Conservation (phyloP, 164 flowering plant species). For the Liquidambar formosana region DNA sequence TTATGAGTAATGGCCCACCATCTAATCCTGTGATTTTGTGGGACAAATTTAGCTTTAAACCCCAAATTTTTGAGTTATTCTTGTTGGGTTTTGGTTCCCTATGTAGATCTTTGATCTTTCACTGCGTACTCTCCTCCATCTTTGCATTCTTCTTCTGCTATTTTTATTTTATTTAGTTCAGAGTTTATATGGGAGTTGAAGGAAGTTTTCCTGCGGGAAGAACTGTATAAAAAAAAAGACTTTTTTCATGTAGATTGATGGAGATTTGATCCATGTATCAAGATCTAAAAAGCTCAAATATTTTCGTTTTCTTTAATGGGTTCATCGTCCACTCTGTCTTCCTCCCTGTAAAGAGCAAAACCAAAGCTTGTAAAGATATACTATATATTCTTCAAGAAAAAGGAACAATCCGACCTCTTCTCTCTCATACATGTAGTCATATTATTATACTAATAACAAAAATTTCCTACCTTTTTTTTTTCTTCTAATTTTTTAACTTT, state of each 20-base stretch:
- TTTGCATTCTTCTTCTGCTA: no score
- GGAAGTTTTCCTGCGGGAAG: neutral
- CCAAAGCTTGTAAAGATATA: conserved; percentile 11
- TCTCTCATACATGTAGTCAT: conserved; percentile 4
- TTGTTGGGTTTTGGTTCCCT: no score
- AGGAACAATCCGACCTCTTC: conserved; percentile 25
- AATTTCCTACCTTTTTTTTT: neutral
- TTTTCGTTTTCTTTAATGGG: neutral
- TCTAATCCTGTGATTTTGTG: no score
- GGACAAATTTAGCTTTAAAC: no score
- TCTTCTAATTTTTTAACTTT: neutral
- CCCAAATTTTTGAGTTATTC: no score
- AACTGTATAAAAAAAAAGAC: conserved; percentile 3
- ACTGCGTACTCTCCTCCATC: no score
- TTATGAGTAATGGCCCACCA: no score
- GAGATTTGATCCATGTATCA: conserved; percentile 8
- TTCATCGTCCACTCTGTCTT: conserved; percentile 17
- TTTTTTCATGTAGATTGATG: conserved; percentile 2
- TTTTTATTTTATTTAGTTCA: no score
- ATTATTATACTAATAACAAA: neutral
- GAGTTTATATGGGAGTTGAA: neutral
- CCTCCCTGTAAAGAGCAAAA: conserved; percentile 26
- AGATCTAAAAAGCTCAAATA: conserved; percentile 11
- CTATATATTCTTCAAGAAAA: conserved; percentile 17
- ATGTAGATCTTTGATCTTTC: no score